Base-by-base conservation (phyloP, 148 eudicot genomes). In the Rhododendron mucronatum region DNA sequence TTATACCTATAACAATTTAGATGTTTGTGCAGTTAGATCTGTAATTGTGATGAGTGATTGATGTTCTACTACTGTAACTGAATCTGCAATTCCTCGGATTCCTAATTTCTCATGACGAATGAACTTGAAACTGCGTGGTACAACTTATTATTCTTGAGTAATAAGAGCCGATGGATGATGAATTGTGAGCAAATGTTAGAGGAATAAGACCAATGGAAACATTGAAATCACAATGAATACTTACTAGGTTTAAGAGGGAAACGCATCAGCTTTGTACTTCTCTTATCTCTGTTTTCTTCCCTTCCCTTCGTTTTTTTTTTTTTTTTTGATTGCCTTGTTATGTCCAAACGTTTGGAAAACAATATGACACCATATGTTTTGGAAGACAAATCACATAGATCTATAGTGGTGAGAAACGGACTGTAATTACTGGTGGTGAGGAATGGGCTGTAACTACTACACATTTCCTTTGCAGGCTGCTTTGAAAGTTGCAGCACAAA, bases 401-500 rank as follows among this genome's bases (percentile, higher is more conserved):
- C 45, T 63, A 20, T 9, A 37, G n/a, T 57, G 48, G 16, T 35
- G 28, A 37, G 16, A 45, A 16, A 82, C 37, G 35, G 76, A 47
- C 12, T 77, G 28, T 44, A 16, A 6, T 59, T 59, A 59, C 14
- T 47, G 50, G n/a, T 57, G 30, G 16, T 35, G 28, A 37, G 16
- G 71, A 16, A 82, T 59, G 35, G 76, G n/a, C 14, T 77, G 28
- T 28, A 16, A 21, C 1, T 59, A 59, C 14, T 23, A 7, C 26
- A 57, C 30, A 15, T 35, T 83, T 50, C 75, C 55, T 83, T 78
- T 92, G 85, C 92, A 96, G 98, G 98, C 95, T 86, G 98, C 98
- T 61, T 84, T 96, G 75, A 93, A 93, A 92, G 92, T 85, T 88
- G 98, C 96, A 85, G 85, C 95, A 83, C 91, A 95, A 88, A 94